Percentiles rank a stretch among this genome's conserved stretches.
These are phyloP conservation scores for Blastobotrys aristatus DNA, from an alignment of 1,139 yeast genomes.

Conservation along the genomic window DNA sequence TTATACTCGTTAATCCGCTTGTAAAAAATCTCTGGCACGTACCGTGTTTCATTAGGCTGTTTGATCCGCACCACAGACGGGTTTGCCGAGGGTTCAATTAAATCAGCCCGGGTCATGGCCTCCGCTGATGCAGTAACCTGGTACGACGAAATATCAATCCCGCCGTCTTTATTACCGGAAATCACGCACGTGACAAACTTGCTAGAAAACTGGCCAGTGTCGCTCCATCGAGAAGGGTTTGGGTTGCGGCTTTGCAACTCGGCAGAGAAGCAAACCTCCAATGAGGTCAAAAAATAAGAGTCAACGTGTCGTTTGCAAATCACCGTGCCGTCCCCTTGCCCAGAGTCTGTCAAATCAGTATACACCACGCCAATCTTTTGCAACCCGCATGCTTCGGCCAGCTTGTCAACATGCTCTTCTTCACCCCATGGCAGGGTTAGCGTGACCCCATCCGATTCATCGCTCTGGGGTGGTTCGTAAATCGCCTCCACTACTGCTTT, in stretches of 20 bases:
- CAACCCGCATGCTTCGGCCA: slow-evolving; percentile 62
- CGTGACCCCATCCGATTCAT: slow-evolving; percentile 80
- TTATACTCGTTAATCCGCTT: slow-evolving; percentile 84
- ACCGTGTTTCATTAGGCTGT: slow-evolving; percentile 61
- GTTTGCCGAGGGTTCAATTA: slow-evolving; percentile 82
- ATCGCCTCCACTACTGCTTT: slow-evolving; percentile 93
- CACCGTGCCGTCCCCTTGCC: slow-evolving; percentile 81
- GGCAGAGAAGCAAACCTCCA: slow-evolving; percentile 86
- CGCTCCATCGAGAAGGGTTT: slow-evolving; percentile 62
- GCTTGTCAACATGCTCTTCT: slow-evolving; percentile 40
- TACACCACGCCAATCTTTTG: slow-evolving; percentile 76
- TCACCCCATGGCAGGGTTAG: slow-evolving; percentile 58
- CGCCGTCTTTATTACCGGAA: slow-evolving; percentile 79
- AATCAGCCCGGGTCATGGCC: slow-evolving; percentile 79
- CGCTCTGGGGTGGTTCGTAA: slow-evolving; percentile 87
- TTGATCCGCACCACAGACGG: slow-evolving; percentile 85
- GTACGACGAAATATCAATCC: slow-evolving; percentile 85
- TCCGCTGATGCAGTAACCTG: slow-evolving; percentile 89
- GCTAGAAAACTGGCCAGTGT: slow-evolving; percentile 68
- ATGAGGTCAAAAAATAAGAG: slow-evolving; percentile 79
- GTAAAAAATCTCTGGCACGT: slow-evolving; percentile 93
- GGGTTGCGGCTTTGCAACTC: slow-evolving; percentile 63
- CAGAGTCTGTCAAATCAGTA: slow-evolving; percentile 87
- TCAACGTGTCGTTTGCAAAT: slow-evolving; percentile 90
- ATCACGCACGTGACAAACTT: slow-evolving; percentile 91